A percentile compares a stretch with the other conserved stretches of the same genome.
These are phyloP conservation scores for Synchytrium microbalum DNA, from an alignment of 371 early-diverging fungal genomes.

Conservation along the genomic window DNA sequence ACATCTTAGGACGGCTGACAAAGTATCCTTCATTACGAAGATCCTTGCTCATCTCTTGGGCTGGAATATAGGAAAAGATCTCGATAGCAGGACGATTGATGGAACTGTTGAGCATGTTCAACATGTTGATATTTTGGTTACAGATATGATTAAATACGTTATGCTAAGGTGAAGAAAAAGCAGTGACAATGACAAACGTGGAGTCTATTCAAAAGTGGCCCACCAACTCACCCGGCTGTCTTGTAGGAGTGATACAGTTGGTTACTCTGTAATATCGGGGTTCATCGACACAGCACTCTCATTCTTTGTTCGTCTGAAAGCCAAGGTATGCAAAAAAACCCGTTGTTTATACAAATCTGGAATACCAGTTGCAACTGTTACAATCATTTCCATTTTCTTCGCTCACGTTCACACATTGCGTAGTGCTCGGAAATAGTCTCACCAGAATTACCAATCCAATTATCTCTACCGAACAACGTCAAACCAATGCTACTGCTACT, in stretches of 20 bases:
- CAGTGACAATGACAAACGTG: too few species aligned
- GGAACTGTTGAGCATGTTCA: background rate
- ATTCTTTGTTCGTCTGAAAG: background rate
- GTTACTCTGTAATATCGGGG: background rate
- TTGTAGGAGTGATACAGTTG: background rate
- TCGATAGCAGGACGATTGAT: background rate
- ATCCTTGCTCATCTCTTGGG: background rate
- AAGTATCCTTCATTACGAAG: background rate
- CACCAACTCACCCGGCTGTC: too few species aligned
- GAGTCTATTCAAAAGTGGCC: too few species aligned
- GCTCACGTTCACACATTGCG: too few species aligned
- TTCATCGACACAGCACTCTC: background rate
- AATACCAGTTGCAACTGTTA: too few species aligned
- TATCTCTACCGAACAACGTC: background rate
- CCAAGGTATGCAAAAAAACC: background rate
- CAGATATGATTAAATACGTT: background rate
- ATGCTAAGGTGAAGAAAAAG: background rate
- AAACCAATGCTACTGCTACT: background rate
- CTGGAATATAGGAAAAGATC: background rate
- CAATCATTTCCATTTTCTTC: too few species aligned
- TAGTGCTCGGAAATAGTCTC: background rate
- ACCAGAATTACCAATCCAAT: background rate
- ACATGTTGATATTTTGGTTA: background rate
- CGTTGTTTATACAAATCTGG: background rate
- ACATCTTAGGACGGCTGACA: background rate